Conservation (phyloP, 225 moss, liverwort and hornwort genomes). For the Anthoceros angustus region DNA sequence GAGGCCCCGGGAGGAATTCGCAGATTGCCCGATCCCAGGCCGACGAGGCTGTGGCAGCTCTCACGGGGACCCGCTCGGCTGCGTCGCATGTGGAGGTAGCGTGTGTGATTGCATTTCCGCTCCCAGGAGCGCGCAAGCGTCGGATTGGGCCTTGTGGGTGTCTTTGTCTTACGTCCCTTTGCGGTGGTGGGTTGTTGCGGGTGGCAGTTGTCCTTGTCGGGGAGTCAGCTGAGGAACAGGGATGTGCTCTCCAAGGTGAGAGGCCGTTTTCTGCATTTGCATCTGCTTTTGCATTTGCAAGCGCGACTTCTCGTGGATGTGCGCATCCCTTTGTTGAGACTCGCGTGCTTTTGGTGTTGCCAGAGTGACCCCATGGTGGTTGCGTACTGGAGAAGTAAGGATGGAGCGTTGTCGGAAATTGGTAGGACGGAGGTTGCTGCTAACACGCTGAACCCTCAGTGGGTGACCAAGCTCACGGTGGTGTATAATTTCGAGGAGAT, state of each 20-base stretch:
- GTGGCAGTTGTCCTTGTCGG: background rate
- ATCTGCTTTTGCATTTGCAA: too few relatives aligned
- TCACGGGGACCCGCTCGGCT: background rate
- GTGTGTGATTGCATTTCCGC: background rate
- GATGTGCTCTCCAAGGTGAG: conserved; percentile 1
- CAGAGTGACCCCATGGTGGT: conserved; percentile 52
- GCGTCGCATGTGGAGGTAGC: background rate
- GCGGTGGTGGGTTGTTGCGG: background rate
- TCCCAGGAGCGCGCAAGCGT: background rate
- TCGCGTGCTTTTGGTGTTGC: background rate
- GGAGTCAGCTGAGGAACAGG: background rate
- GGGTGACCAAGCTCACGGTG: conserved; percentile 39
- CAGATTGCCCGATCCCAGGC: background rate
- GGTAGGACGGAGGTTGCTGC: conserved; percentile 37
- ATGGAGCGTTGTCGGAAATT: conserved; percentile 23
- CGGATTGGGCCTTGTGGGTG: too few relatives aligned
- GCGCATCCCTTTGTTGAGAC: too few relatives aligned
- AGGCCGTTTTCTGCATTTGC: background rate
- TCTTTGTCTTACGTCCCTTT: background rate
- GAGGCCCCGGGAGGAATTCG: background rate
- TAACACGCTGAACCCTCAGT: conserved; percentile 29
- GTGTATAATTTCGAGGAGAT: conserved; percentile 35
- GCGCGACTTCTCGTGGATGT: too few relatives aligned
- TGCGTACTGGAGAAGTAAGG: conserved; percentile 19
- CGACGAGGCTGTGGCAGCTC: background rate